Evolutionary conservation across 2,329 filamentous ascomycete genomes (phyloP), one percentile per base, ranked within the genome.

Genomic region (Torrubiellomyces zombiae): DNA sequence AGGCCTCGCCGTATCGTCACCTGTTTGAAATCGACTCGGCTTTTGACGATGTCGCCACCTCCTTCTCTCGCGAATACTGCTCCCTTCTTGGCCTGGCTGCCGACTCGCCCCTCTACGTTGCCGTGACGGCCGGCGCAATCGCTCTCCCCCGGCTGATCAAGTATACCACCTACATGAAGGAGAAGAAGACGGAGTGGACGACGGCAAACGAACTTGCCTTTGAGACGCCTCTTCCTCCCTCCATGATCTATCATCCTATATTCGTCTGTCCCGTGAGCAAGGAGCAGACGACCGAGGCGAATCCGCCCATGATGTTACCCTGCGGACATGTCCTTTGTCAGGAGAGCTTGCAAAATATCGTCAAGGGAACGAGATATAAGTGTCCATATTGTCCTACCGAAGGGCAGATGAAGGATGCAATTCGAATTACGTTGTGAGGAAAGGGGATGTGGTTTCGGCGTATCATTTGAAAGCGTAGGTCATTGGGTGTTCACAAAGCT

Each of bases 251-350:
- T 57, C 89, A 98, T 50, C 79, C 79, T 28, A 94, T 98, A 44
- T 98, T 98, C 45, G 89, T 98, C 20, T 98, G 89, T 44, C 89
- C 89, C 0, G 89, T 98, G 5, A 85, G 77, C 40, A 95, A 95
- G 49, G 89, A 94, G 45, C 89, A 98, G 50, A 83, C 79, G 0
- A 98, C 86, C 0, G 83, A 92, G 42, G 56, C 64, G 14, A 98
- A 98, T 47, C 89, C 89, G 8, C 83, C 89, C 2, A 91, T 95
- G 78, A 89, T 94, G 68, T 73, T 98, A 44, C 79, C 81, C 0
- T 98, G 89, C 44, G 86, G 89, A 5, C 89, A 98, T 53, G 86
- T 94, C 26, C 75, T 98, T 31, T 85, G 83, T 11, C 67, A 74
- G 35, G 85, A 94, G 42, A 83, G 76, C 17, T 55, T 98, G 25